phyloP scores from a whole-genome alignment of 2,329 filamentous ascomycete genomes.

The Trichocomaceae sp. region DNA sequence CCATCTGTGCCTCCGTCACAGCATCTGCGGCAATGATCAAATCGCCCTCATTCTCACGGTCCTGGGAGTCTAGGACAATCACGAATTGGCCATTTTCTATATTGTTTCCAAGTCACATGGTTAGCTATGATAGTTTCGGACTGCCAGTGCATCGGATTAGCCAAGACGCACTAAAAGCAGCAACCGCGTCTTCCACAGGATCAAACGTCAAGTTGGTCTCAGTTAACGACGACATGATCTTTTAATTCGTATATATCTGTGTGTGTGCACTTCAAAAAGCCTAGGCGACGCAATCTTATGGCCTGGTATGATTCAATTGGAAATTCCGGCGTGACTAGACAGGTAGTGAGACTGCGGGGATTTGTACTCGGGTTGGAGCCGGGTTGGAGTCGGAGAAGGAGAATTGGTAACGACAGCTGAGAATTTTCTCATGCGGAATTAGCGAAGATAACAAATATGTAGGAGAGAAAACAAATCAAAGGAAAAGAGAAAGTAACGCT shows the following conservation, averaged over 20 bases:
- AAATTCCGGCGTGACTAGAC: background rate
- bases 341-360: background rate
- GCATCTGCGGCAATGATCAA: conserved; percentile 86
- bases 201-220: conserved; percentile 32
- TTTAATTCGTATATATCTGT: background rate
- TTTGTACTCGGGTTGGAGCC: background rate
- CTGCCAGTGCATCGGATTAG: background rate
- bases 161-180: conserved; percentile 34
- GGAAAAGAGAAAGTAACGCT: background rate
- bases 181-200: conserved; percentile 37
- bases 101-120: background rate
- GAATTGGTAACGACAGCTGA: background rate
- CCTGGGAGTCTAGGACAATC: conserved; percentile 85
- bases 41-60: conserved; percentile 96
- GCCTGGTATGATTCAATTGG: background rate
- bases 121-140: background rate
- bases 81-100: conserved; percentile 80
- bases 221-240: conserved; percentile 15
- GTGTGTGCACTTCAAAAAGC: background rate
- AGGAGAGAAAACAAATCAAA: background rate
- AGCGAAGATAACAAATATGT: background rate
- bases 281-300: background rate
- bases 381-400: too few relatives aligned
- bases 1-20: conserved; percentile 83
- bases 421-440: background rate